These are phyloP conservation scores for Pueraria montana DNA, from an alignment of 306 rosid species.

Conservation along the genomic window DNA sequence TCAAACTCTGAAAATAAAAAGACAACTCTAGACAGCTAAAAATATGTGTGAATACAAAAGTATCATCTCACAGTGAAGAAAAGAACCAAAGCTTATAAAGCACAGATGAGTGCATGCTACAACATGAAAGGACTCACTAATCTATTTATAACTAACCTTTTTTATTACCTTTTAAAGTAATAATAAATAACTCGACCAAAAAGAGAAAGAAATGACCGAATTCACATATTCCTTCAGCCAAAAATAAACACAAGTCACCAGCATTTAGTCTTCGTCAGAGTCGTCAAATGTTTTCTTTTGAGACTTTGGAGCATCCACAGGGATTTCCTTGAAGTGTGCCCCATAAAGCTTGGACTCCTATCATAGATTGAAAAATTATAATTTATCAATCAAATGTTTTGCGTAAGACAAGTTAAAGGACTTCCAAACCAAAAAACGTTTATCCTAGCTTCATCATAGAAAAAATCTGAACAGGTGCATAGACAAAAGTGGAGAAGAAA, in stretches of 20 bases:
- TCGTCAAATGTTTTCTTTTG: slow-evolving; percentile 77
- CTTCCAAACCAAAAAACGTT: slow-evolving; percentile 2
- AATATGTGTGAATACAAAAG: slow-evolving; percentile 20
- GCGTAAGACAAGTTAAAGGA: slow-evolving; percentile 2
- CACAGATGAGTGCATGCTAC: slow-evolving; percentile 30
- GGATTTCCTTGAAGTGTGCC: slow-evolving; percentile 91
- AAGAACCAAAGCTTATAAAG: slow-evolving; percentile 25
- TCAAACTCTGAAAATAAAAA: not conserved
- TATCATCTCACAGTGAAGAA: not conserved
- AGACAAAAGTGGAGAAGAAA: slow-evolving; percentile 41
- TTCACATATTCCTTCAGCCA: slow-evolving; percentile 24
- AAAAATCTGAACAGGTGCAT: not conserved
- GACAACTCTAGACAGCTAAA: not conserved
- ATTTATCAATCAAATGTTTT: slow-evolving; percentile 29
- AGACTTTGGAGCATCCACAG: slow-evolving; percentile 81
- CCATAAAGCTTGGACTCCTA: slow-evolving; percentile 98
- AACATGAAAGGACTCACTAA: slow-evolving; percentile 24
- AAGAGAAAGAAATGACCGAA: slow-evolving; percentile 33
- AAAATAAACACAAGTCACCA: slow-evolving; percentile 33
- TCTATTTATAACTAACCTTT: not conserved
- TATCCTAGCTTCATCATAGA: slow-evolving; percentile 11
- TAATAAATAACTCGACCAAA: slow-evolving; percentile 37
- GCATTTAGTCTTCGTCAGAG: slow-evolving; percentile 77
- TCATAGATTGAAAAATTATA: slow-evolving; percentile 29
- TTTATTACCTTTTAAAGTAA: slow-evolving; percentile 39